Evolutionary conservation across 805 yeast genomes (phyloP).

Genomic region (Barnettozyma botsteinii): DNA sequence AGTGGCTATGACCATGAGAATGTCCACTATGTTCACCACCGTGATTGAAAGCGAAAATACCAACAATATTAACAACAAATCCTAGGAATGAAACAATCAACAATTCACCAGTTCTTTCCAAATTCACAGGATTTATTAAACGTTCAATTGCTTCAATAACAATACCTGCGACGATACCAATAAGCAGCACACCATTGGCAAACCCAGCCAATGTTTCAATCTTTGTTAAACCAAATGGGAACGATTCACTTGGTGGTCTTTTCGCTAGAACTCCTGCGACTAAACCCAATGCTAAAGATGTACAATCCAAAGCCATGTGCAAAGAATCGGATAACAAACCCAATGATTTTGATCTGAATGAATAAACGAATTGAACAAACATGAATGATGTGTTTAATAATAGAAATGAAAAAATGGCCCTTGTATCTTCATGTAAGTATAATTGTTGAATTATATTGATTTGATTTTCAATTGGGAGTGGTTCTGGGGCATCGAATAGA

Average conservation of each 20-base stretch:
- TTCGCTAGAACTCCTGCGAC: slow-evolving; percentile 71
- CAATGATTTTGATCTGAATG: slow-evolving; percentile 86
- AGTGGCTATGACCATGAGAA: slow-evolving; percentile 40
- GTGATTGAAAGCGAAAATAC: slow-evolving; percentile 91
- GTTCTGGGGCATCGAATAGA: slow-evolving; percentile 3
- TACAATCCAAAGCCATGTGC: slow-evolving; percentile 95
- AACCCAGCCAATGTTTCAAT: slow-evolving; percentile 93
- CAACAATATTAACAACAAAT: slow-evolving; percentile 80
- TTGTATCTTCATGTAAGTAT: slow-evolving; percentile 55
- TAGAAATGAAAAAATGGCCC: slow-evolving; percentile 83
- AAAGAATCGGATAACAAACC: slow-evolving; percentile 90
- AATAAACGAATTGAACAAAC: slow-evolving; percentile 89
- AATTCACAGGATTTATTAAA: slow-evolving; percentile 65
- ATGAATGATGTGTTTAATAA: slow-evolving; percentile 84
- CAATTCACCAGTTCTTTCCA: slow-evolving; percentile 78
- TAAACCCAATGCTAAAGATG: slow-evolving; percentile 82
- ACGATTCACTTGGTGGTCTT: slow-evolving; percentile 56
- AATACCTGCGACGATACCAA: slow-evolving; percentile 88
- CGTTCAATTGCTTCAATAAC: slow-evolving; percentile 83
- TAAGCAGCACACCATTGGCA: slow-evolving; percentile 81
- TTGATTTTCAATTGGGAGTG: slow-evolving; percentile 4
- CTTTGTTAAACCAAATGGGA: slow-evolving; percentile 80
- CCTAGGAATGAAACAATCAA: slow-evolving; percentile 83
- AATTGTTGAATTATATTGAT: slow-evolving; percentile 18
- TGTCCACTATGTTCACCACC: slow-evolving; percentile 53